Conservation (phyloP, 108 stramenopile genomes). For the Skeletonema costatum region DNA sequence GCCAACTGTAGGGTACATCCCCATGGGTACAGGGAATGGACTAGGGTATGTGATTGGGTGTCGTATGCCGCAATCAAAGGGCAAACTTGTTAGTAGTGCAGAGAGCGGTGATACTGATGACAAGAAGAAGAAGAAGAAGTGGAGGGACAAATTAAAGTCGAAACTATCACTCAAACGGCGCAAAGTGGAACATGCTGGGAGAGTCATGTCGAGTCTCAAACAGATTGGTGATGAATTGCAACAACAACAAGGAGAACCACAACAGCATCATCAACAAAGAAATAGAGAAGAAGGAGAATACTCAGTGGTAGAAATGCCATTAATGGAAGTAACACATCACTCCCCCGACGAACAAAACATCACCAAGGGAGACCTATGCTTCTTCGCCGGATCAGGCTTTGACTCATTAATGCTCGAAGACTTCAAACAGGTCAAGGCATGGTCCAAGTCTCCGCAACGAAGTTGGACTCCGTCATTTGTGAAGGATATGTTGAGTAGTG, state of each 20-base stretch:
- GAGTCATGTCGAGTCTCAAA: conserved; percentile 27
- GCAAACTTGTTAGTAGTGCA: background rate
- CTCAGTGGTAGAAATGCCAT: conserved; percentile 61
- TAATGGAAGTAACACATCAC: conserved; percentile 56
- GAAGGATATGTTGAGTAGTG: conserved; percentile 45
- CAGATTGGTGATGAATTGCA: conserved; percentile 25
- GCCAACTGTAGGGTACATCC: conserved; percentile 64
- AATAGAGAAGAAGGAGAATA: background rate
- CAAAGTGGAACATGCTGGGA: conserved; percentile 7
- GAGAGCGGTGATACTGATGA: background rate
- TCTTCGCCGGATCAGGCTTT: conserved; percentile 79
- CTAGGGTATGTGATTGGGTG: conserved; percentile 68
- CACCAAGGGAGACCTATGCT: conserved; percentile 57
- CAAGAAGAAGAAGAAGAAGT: background rate
- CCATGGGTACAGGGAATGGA: conserved; percentile 77
- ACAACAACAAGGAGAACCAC: conserved; percentile 11
- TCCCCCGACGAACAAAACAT: conserved; percentile 1
- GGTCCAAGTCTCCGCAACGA: conserved; percentile 29
- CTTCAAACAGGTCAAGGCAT: conserved; percentile 63
- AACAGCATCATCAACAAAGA: conserved; percentile 6
- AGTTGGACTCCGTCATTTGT: conserved; percentile 21
- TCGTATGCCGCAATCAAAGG: background rate
- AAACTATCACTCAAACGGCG: conserved; percentile 17
- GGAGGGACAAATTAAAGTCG: background rate
- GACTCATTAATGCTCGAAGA: conserved; percentile 74